Percentiles rank a stretch among this genome's conserved stretches.
These are phyloP conservation scores for Nigrospora sphaerica DNA, from an alignment of 2,329 filamentous ascomycete genomes.

Conservation along the genomic window DNA sequence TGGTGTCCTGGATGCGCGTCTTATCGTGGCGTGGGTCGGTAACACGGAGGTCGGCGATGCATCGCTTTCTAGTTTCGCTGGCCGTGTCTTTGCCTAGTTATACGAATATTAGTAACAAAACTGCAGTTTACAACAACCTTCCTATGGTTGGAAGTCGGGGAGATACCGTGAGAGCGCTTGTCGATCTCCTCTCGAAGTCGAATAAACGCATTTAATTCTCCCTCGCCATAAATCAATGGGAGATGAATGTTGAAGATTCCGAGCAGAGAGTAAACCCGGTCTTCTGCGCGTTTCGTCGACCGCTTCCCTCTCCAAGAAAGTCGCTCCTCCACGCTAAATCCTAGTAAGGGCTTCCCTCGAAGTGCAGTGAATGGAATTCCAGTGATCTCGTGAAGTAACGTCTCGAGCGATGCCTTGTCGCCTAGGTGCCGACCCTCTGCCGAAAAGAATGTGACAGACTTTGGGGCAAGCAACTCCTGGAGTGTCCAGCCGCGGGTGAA, in stretches of 20 bases:
- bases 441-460: no score
- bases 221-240: slow-evolving; percentile 1
- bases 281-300: no score
- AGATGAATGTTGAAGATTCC: neutral
- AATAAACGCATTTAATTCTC: slow-evolving; percentile 5
- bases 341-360: neutral
- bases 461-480: neutral
- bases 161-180: no score
- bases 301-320: no score
- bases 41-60: slow-evolving; percentile 1
- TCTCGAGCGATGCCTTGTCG: no score
- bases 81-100: no score
- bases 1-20: slow-evolving; percentile 11
- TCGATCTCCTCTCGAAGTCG: slow-evolving; percentile 7
- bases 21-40: slow-evolving; percentile 13
- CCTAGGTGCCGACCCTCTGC: no score
- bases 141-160: no score
- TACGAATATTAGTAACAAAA: no score
- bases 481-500: slow-evolving; percentile 4
- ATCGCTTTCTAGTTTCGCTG: slow-evolving; percentile 3
- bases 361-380: neutral
- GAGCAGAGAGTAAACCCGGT: no score
- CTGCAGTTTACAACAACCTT: no score
- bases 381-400: neutral
- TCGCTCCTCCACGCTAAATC: no score